Conservation (phyloP, 2,329 filamentous ascomycete species). For the Helicocarpus griseus region DNA sequence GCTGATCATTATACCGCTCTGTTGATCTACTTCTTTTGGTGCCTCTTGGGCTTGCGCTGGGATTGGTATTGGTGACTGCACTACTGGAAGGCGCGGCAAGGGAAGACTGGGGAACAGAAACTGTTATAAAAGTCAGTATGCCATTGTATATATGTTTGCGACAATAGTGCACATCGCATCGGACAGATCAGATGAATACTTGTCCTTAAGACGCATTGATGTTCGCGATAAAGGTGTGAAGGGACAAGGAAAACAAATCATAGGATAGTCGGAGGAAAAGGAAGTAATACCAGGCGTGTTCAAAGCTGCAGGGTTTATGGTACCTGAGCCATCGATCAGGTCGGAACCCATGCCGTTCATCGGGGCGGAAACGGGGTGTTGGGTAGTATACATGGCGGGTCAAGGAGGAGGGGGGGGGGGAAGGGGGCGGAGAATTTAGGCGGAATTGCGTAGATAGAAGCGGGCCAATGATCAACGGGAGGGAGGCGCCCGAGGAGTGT, state of each 20-base stretch:
- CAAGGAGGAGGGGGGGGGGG: constrained; percentile 1
- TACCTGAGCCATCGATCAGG: constrained; percentile 64
- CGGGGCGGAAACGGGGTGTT: constrained; percentile 45
- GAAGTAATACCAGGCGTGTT: constrained; percentile 58
- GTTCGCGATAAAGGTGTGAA: background rate
- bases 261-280: constrained; percentile 6
- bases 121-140: background rate
- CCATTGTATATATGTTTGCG: background rate
- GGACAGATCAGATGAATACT: background rate
- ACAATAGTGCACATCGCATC: background rate
- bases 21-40: constrained; percentile 73
- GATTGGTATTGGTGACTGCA: constrained; percentile 35
- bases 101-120: constrained; percentile 16
- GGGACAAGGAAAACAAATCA: background rate
- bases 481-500: background rate
- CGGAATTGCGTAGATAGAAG: too few species aligned
- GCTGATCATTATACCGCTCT: constrained; percentile 51
- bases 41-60: constrained; percentile 53
- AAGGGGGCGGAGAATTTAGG: constrained; percentile 9
- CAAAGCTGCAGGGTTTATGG: constrained; percentile 82
- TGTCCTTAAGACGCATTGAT: background rate
- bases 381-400: constrained; percentile 37
- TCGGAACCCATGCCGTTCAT: constrained; percentile 51
- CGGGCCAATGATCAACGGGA: background rate
- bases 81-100: constrained; percentile 25